phyloP scores from a whole-genome alignment of 225 moss, liverwort and hornwort species.

The Marchantia paleacea region DNA sequence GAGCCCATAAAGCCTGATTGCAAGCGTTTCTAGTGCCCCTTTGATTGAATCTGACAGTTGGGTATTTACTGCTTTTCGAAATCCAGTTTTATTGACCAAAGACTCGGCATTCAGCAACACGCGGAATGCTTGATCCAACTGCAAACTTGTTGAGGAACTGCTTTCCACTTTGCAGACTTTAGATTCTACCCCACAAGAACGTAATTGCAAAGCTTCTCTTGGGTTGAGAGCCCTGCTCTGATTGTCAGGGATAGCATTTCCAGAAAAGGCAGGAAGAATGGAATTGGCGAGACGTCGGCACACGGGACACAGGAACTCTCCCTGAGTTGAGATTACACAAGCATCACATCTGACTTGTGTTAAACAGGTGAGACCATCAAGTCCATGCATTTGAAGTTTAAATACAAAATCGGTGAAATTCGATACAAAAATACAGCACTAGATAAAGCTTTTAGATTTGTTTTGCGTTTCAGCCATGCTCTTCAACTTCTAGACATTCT shows the following conservation, averaged over 20 bases:
- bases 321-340: constrained; percentile 40
- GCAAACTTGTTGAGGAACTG: constrained; percentile 17
- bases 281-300: constrained; percentile 93
- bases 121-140: constrained; percentile 67
- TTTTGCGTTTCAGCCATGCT: too few species aligned
- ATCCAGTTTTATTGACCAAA: constrained; percentile 65
- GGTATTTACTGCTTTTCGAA: constrained; percentile 63
- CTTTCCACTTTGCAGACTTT: constrained; percentile 15
- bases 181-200: constrained; percentile 40
- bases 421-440: too few species aligned
- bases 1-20: constrained; percentile 61
- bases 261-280: constrained; percentile 69
- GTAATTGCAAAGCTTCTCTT: constrained; percentile 27
- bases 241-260: constrained; percentile 39
- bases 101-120: constrained; percentile 76
- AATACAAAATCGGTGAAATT: too few species aligned
- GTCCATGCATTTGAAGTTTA: too few species aligned
- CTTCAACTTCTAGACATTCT: too few species aligned
- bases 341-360: neutral
- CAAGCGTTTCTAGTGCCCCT: constrained; percentile 66
- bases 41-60: constrained; percentile 75
- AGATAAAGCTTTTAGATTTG: too few species aligned
- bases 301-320: constrained; percentile 92
- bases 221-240: constrained; percentile 34
- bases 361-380: too few species aligned